Base-by-base conservation (phyloP, 1,139 yeast species). In the Yamadazyma atlantica region DNA sequence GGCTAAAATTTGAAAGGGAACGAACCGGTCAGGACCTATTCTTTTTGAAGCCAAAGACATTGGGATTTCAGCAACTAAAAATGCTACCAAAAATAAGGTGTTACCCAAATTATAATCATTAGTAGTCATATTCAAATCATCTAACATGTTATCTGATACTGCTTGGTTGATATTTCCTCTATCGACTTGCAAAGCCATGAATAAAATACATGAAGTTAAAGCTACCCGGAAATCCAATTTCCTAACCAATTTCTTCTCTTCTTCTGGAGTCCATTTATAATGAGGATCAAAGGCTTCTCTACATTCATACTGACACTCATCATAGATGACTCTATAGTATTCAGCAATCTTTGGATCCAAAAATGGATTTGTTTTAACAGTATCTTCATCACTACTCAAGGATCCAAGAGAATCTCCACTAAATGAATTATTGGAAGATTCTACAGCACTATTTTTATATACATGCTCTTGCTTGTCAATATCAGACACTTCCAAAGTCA, bases 21-120 rank as follows among this genome's bases (percentile, higher is more conserved):
- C 60, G 54, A 63, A 62, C 11, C 54, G 44, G 48, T 62, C 67
- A n/a, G 67, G 60, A 2, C 69, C 68, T 14, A 62, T 32, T 42
- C 53, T 54, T 42, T 63, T 63, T 10, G 66, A 59, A 19, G 59
- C 40, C 41, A 63, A 56, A 35, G 63, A 64, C 24, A 64, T 57
- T 0, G 69, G 69, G 32, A 63, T 48, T 40, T 63, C 69, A 2
- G 66, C 62, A 6, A 51, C 48, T 34, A 63, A 52, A 35, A 63
- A 63, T 27, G 66, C 49, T n/a, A 61, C 63, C 40, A 58, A 55
- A 38, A 58, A 60, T 31, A 63, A 51, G 7, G 67, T 62, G 17
- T 52, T 52, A 9, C 66, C 69, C 13, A 55, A 42, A 38, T 63
- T 63, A 40, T 51, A 55, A 41, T 62, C 63, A 43, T 60, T 52